Conservation (phyloP, 805 yeast species). For the Suhomyces prunicola region DNA sequence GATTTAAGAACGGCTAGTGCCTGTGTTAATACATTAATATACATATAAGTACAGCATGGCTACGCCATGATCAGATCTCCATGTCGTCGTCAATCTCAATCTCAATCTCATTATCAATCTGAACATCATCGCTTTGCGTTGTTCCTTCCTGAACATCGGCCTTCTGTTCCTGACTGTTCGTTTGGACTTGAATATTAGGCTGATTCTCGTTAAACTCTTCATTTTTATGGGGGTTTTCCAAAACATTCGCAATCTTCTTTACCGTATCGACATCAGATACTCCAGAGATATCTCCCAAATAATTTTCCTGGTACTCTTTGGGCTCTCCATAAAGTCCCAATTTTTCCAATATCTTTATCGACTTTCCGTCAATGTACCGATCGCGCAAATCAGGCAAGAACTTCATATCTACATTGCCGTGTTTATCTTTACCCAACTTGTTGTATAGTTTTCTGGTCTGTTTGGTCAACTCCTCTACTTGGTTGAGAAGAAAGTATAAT, state of each 20-base stretch:
- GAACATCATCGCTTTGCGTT: neutral
- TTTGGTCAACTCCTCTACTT: constrained; percentile 36
- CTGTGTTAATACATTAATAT: neutral
- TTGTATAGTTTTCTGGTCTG: constrained; percentile 25
- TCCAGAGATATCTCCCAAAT: constrained; percentile 13
- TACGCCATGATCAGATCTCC: neutral
- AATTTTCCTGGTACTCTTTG: neutral
- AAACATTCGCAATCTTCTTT: constrained; percentile 2
- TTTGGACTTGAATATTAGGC: neutral
- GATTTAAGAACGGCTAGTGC: neutral
- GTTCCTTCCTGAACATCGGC: neutral
- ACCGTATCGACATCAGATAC: constrained; percentile 16
- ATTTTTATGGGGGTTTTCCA: neutral
- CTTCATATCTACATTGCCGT: constrained; percentile 11
- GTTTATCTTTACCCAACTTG: constrained; percentile 23
- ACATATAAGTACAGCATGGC: neutral
- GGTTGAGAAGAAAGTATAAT: constrained; percentile 41
- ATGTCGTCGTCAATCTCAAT: neutral
- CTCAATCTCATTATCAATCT: neutral
- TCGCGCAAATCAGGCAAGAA: constrained; percentile 36
- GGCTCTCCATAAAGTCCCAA: constrained; percentile 3
- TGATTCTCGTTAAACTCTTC: neutral
- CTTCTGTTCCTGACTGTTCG: neutral
- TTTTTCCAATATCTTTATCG: constrained; percentile 28
- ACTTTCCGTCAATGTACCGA: constrained; percentile 37